Evolutionary conservation across 2,329 filamentous ascomycete species (phyloP), one percentile per base, ranked within the genome.

Genomic region (Hyphodiscus sp.): DNA sequence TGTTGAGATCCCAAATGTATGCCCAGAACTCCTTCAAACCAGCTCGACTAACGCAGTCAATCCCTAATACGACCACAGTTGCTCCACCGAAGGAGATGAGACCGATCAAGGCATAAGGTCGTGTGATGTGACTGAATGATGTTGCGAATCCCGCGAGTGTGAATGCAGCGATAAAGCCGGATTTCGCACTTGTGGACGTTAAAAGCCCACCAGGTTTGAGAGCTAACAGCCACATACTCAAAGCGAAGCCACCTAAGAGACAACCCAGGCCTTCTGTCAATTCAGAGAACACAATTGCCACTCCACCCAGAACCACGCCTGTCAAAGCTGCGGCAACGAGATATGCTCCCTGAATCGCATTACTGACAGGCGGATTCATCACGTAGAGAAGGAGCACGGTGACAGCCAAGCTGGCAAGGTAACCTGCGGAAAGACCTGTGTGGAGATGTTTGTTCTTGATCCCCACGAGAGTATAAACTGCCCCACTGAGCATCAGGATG

Each of bases 11-110:
- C 92, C 92, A 97, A 41, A 95, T 77, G 68, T 95, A 97, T 6
- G 89, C 79, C 92, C 92, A 97, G 62, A 96, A 96, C 68, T 97
- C 92, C 69, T 96, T 96, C 63, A 95, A 74, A 0, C 92, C 92
- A n/a, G 91, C 90, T 58, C 83, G 78, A 64, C 85, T 92, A 63
- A 92, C 95, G 69, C 90, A 95, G 68, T 97, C 92, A 54, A 97
- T 87, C 2, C 92, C 92, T 2, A 97, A 71, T 15, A 95, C 80
- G 0, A 86, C 76, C 2, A 82, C 82, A 0, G 90, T 96, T 2
- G 90, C 86, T 8, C 92, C 92, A 4, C 83, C 79, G 66, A 96
- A 95, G 0, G 91, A 82, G 13, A 90, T 90, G 47, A 81, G 82
- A 13, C 75, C 74, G 41, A 96, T 92, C 47, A 95, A 73, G 1